phyloP scores from a whole-genome alignment of 148 eudicot genomes.

The Limonium bicolor region DNA sequence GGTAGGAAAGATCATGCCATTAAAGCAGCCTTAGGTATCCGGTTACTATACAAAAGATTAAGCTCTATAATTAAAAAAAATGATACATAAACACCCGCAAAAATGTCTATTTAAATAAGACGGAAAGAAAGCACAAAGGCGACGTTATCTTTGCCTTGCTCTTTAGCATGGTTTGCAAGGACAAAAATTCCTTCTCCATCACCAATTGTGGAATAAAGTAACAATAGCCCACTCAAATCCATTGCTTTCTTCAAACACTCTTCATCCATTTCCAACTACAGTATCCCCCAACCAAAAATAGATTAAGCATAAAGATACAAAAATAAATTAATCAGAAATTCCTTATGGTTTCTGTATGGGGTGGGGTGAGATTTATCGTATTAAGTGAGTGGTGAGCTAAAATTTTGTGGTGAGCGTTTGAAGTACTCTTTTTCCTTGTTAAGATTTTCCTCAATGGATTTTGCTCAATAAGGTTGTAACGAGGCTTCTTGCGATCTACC shows the following conservation, averaged over 20 bases:
- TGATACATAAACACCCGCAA: not conserved
- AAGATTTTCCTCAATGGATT: no score
- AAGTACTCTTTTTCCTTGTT: no score
- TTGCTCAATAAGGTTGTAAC: no score
- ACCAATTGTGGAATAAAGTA: slow-evolving; percentile 92
- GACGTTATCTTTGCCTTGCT: slow-evolving; percentile 88
- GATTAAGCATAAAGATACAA: no score
- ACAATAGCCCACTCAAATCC: slow-evolving; percentile 91
- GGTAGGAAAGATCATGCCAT: slow-evolving; percentile 97
- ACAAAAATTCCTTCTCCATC: slow-evolving; percentile 78
- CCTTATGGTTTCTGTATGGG: no score
- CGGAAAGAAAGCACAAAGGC: slow-evolving; percentile 81
- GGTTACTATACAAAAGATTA: slow-evolving; percentile 49
- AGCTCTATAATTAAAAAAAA: slow-evolving; percentile 6
- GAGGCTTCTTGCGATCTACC: no score
- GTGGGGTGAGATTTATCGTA: no score
- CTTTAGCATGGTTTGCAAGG: slow-evolving; percentile 68
- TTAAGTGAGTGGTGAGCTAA: no score
- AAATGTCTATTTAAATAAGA: slow-evolving; percentile 63
- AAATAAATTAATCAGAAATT: no score
- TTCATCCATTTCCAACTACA: slow-evolving; percentile 96
- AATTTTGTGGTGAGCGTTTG: no score
- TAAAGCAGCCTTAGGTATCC: slow-evolving; percentile 95
- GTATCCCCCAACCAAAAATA: no score
- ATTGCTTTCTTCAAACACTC: slow-evolving; percentile 76